A percentile compares a stretch with the other conserved stretches of the same genome.
Conservation (phyloP, 106 monocot species). For the Hemerocallis citrina region DNA sequence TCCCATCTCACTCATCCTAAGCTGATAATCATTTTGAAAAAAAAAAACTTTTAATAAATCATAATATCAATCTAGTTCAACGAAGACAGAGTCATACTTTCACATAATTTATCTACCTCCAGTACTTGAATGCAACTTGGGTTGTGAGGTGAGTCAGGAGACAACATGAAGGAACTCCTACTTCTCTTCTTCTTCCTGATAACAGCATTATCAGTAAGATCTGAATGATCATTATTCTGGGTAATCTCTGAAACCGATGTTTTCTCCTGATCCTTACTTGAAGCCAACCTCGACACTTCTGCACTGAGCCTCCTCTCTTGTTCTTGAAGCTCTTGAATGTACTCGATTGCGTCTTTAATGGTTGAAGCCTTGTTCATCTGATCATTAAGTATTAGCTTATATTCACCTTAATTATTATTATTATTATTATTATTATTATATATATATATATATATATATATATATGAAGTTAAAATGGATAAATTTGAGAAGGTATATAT, state of each 20-base stretch:
- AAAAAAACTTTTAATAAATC: background rate
- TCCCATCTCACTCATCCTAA: constrained; percentile 41
- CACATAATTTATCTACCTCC: constrained; percentile 6
- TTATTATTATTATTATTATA: too few species aligned
- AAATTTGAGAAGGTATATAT: too few species aligned
- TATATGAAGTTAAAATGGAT: background rate
- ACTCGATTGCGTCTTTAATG: constrained; percentile 71
- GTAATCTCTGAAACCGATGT: background rate
- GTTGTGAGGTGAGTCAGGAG: background rate
- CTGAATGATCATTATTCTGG: background rate
- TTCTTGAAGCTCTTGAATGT: constrained; percentile 52
- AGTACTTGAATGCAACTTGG: constrained; percentile 5
- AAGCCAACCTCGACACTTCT: constrained; percentile 23
- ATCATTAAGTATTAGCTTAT: too few species aligned
- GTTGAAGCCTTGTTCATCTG: constrained; percentile 86
- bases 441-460: background rate
- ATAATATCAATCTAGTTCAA: background rate
- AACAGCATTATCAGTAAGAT: background rate
- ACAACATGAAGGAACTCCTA: background rate
- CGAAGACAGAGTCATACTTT: background rate
- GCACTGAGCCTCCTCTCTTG: constrained; percentile 38
- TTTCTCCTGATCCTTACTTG: background rate
- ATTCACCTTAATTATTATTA: too few species aligned
- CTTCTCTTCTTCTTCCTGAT: background rate
- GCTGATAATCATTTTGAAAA: constrained; percentile 17